phyloP scores from a whole-genome alignment of 345 rosid genomes.

The Gossypium longicalyx region DNA sequence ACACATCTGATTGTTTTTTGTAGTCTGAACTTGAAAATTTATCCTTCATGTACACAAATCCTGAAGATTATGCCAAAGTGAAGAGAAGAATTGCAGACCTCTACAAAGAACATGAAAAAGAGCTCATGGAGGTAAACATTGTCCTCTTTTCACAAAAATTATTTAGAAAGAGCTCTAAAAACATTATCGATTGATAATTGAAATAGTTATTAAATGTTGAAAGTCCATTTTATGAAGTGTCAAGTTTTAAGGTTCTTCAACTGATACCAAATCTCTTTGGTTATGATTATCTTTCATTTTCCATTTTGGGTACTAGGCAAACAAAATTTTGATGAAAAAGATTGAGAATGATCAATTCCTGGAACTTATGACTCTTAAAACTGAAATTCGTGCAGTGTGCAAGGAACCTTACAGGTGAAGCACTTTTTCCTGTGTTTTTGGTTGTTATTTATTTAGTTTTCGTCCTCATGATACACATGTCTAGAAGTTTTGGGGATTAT shows the following conservation, averaged over 20 bases:
- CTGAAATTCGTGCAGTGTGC: slow-evolving; percentile 75
- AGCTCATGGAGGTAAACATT: slow-evolving; percentile 69
- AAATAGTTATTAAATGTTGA: neutral
- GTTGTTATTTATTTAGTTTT: slow-evolving; percentile 8
- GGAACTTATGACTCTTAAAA: slow-evolving; percentile 77
- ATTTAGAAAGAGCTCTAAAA: neutral
- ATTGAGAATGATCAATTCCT: slow-evolving; percentile 94
- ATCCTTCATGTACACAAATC: slow-evolving; percentile 86
- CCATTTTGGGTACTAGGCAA: slow-evolving; percentile 44
- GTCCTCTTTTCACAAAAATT: neutral
- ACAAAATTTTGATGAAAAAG: slow-evolving; percentile 82
- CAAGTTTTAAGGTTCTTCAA: slow-evolving; percentile 8
- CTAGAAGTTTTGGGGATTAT: neutral
- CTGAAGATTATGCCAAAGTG: slow-evolving; percentile 82
- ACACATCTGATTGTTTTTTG: slow-evolving; percentile 23
- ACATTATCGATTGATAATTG: neutral
- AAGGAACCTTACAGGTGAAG: slow-evolving; percentile 92
- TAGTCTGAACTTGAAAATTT: slow-evolving; percentile 97
- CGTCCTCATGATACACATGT: neutral
- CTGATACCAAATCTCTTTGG: neutral
- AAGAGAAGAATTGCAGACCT: slow-evolving; percentile 81
- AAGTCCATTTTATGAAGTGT: neutral
- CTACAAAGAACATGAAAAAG: slow-evolving; percentile 80
- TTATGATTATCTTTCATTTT: slow-evolving; percentile 15
- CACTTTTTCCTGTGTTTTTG: slow-evolving; percentile 13